These are phyloP conservation scores for Aechmea fasciata DNA, from an alignment of 176 grass and related monocot species.

Conservation along the genomic window DNA sequence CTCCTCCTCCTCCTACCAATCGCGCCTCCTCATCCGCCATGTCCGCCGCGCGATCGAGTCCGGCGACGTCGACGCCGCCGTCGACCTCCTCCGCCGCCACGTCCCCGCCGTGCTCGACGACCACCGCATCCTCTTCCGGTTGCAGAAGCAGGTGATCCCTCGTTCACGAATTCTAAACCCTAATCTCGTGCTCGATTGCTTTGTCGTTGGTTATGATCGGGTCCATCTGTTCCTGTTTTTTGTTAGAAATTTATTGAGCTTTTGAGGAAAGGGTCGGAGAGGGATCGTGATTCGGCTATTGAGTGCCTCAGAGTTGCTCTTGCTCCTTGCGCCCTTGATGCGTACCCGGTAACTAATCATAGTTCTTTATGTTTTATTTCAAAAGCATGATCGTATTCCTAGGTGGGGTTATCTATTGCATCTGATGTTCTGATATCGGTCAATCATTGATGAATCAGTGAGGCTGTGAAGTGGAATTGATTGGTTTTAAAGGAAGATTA, in stretches of 20 bases:
- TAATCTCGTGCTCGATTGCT: background rate
- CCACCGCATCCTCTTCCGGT: conserved; percentile 78
- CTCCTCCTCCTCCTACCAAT: conserved; percentile 42
- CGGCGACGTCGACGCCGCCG: conserved; percentile 65
- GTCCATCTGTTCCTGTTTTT: conserved; percentile 1
- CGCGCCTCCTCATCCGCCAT: conserved; percentile 34
- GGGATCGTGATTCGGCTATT: conserved; percentile 55
- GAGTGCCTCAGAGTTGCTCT: conserved; percentile 64
- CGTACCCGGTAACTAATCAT: conserved; percentile 60
- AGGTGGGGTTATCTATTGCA: background rate
- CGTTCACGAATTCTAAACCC: background rate
- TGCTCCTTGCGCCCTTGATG: conserved; percentile 84
- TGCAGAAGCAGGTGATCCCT: conserved; percentile 78
- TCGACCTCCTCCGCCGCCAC: conserved; percentile 55
- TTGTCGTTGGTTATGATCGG: background rate
- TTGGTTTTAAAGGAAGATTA: no score
- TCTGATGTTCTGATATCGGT: background rate
- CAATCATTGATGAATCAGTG: background rate
- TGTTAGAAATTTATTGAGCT: conserved; percentile 91
- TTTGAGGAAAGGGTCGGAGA: conserved; percentile 63
- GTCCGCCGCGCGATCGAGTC: conserved; percentile 41
- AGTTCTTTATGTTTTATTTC: background rate
- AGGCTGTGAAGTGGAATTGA: background rate
- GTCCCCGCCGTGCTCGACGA: conserved; percentile 60
- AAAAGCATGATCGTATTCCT: background rate